These are phyloP conservation scores for Davidsoniella neocaledoniae DNA, from an alignment of 2,329 filamentous ascomycete genomes.

Conservation along the genomic window DNA sequence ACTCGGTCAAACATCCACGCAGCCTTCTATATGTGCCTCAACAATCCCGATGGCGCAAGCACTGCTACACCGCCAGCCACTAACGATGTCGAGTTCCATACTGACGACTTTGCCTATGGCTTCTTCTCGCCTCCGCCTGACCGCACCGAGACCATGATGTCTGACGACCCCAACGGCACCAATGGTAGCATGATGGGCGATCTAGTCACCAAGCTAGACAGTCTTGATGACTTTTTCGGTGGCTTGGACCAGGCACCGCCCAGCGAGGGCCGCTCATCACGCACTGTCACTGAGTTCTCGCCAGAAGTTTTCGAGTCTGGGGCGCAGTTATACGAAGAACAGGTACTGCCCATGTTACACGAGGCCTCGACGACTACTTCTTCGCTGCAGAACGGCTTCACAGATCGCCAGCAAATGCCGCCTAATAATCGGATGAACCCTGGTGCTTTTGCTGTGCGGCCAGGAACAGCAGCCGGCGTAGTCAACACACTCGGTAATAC, in stretches of 20 bases:
- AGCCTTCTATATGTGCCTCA: slow-evolving; percentile 86
- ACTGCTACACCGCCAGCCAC: slow-evolving; percentile 48
- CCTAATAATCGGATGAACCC: slow-evolving; percentile 37
- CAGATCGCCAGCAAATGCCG: slow-evolving; percentile 48
- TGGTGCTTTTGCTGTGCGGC: slow-evolving; percentile 16
- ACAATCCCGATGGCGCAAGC: slow-evolving; percentile 26
- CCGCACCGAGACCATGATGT: slow-evolving; percentile 82
- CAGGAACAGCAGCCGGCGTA: slow-evolving; percentile 14
- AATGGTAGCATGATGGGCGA: slow-evolving; percentile 39
- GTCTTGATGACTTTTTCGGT: slow-evolving; percentile 68
- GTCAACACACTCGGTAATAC: slow-evolving; percentile 31
- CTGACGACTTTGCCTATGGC: slow-evolving; percentile 70
- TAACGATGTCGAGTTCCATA: slow-evolving; percentile 81
- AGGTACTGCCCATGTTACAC: slow-evolving; percentile 77
- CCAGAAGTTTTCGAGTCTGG: slow-evolving; percentile 53
- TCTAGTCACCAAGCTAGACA: slow-evolving; percentile 63
- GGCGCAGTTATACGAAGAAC: slow-evolving; percentile 79
- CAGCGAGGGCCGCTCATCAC: slow-evolving; percentile 37
- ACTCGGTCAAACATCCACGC: slow-evolving; percentile 89
- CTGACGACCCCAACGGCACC: slow-evolving; percentile 59
- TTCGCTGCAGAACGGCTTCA: slow-evolving; percentile 78
- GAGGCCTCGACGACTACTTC: slow-evolving; percentile 65
- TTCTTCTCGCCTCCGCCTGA: slow-evolving; percentile 60
- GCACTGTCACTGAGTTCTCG: slow-evolving; percentile 47
- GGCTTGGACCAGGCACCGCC: slow-evolving; percentile 44